Conservation (phyloP, 1,284 basidiomycete genomes). For the Phylloboletellus chloephorus region DNA sequence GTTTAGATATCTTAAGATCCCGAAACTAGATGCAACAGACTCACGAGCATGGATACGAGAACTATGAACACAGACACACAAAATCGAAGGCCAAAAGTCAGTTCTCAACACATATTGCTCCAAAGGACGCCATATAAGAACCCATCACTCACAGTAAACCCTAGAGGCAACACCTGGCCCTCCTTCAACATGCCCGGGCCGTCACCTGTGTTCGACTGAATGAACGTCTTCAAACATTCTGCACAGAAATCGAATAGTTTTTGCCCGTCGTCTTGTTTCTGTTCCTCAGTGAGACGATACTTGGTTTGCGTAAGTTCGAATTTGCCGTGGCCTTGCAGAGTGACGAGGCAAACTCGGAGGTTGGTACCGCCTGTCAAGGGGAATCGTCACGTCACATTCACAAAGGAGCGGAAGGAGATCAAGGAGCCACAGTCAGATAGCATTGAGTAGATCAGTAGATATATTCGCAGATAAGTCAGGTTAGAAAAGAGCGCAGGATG, state of each 20-base stretch:
- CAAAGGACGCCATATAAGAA: background rate
- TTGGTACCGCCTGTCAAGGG: slow-evolving; percentile 77
- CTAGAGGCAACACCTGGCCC: slow-evolving; percentile 77
- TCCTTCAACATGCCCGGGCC: slow-evolving; percentile 57
- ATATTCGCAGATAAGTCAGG: background rate
- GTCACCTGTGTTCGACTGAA: slow-evolving; percentile 67
- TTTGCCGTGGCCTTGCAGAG: slow-evolving; percentile 85
- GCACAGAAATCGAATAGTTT: slow-evolving; percentile 97
- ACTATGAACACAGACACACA: slow-evolving; percentile 41
- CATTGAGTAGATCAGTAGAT: background rate
- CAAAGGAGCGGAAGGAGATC: background rate
- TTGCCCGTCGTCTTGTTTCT: slow-evolving; percentile 96
- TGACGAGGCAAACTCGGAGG: slow-evolving; percentile 94
- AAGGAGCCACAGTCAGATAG: background rate
- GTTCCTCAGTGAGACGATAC: slow-evolving; percentile 94
- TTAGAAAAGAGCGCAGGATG: background rate
- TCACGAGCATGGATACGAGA: slow-evolving; percentile 89
- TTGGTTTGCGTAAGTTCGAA: slow-evolving; percentile 98
- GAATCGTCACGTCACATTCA: background rate
- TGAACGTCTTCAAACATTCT: slow-evolving; percentile 86
- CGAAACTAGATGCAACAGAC: slow-evolving; percentile 30
- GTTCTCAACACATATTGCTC: background rate
- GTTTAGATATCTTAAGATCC: background rate
- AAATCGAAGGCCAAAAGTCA: slow-evolving; percentile 2
- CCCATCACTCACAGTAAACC: slow-evolving; percentile 77